Conservation (phyloP, 768 basidiomycete genomes). For the Serendipita sp. region DNA sequence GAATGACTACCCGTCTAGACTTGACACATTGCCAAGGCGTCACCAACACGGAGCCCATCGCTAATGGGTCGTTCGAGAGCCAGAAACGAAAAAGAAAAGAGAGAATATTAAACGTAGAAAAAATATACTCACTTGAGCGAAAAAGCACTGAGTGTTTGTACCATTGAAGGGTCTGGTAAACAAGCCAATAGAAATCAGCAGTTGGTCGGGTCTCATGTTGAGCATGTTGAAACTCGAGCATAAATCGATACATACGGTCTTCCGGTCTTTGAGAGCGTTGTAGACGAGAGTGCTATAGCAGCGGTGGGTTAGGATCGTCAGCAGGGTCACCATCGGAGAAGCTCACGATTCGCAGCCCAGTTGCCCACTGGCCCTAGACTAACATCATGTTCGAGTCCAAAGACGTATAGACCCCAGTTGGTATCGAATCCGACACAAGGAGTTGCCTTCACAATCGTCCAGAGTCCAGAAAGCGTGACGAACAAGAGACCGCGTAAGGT, state of each 20-base stretch:
- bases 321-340: background rate
- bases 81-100: conserved; percentile 4
- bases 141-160: conserved; percentile 20
- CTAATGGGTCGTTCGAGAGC: background rate
- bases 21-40: background rate
- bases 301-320: background rate
- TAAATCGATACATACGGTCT: conserved; percentile 42
- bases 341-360: conserved; percentile 40
- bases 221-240: background rate
- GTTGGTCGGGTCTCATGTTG: background rate
- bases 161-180: conserved; percentile 21
- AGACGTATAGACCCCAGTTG: conserved; percentile 69
- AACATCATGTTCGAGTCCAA: conserved; percentile 77
- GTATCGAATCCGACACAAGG: conserved; percentile 69
- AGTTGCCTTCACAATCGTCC: conserved; percentile 11
- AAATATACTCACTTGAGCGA: conserved; percentile 11
- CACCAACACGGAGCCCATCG: background rate
- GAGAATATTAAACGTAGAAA: background rate
- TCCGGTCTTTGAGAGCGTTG: conserved; percentile 52
- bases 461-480: background rate
- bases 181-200: background rate
- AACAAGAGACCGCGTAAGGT: too few relatives aligned
- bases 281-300: background rate
- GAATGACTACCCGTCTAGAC: background rate
- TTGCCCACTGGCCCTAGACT: conserved; percentile 51